Evolutionary conservation across 805 yeast genomes (phyloP).

Genomic region (Yamadazyma akitaensis): DNA sequence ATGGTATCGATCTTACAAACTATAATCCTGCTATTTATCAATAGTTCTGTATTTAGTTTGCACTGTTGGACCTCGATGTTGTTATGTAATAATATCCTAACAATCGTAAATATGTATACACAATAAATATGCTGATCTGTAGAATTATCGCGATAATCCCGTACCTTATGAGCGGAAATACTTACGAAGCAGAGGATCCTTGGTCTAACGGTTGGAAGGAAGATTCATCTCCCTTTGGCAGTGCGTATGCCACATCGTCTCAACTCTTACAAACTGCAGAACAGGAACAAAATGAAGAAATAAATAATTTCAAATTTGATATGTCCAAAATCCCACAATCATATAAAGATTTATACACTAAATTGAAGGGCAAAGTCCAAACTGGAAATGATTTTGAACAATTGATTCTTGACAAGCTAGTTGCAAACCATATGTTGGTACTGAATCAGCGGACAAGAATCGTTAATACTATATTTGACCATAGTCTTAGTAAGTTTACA

Average conservation of each 20-base stretch:
- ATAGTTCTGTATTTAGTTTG: no score
- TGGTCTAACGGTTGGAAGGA: slow-evolving; percentile 41
- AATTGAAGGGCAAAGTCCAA: slow-evolving; percentile 15
- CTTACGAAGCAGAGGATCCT: slow-evolving; percentile 25
- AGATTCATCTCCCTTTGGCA: slow-evolving; percentile 5
- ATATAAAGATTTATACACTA: slow-evolving; percentile 21
- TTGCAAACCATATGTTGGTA: slow-evolving; percentile 23
- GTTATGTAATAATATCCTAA: background rate
- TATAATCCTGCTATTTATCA: no score
- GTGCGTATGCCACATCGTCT: slow-evolving; percentile 24
- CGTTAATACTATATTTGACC: slow-evolving; percentile 34
- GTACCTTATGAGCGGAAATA: slow-evolving; percentile 3
- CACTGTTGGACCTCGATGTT: no score
- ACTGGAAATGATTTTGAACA: slow-evolving; percentile 30
- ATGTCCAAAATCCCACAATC: slow-evolving; percentile 28
- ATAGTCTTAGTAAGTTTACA: slow-evolving; percentile 30
- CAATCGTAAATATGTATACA: background rate
- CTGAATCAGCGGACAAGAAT: slow-evolving; percentile 30
- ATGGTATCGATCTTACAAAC: no score
- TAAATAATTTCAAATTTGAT: slow-evolving; percentile 10
- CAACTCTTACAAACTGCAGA: slow-evolving; percentile 16
- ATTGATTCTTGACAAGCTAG: slow-evolving; percentile 26
- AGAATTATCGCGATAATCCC: background rate
- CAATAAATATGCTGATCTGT: background rate
- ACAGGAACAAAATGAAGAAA: slow-evolving; percentile 4